phyloP scores from a whole-genome alignment of 1,139 yeast genomes.

The Torulaspora globosa region DNA sequence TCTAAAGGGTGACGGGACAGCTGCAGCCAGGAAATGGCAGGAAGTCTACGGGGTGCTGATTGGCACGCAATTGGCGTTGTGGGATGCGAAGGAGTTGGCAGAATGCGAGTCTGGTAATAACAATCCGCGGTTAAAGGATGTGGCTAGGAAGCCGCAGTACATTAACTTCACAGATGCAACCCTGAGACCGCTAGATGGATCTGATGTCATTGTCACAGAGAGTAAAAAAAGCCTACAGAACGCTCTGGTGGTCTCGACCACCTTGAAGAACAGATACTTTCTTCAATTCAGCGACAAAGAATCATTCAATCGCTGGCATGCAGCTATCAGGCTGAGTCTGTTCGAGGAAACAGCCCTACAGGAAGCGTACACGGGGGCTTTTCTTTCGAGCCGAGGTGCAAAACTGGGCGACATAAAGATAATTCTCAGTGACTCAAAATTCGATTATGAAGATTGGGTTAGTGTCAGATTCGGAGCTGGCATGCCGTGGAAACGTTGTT shows the following conservation, averaged over 20 bases:
- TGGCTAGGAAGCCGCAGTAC: constrained; percentile 72
- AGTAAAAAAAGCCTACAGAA: constrained; percentile 73
- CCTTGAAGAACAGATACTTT: constrained; percentile 79
- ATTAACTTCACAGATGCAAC: constrained; percentile 88
- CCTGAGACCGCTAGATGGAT: constrained; percentile 69
- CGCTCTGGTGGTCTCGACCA: constrained; percentile 83
- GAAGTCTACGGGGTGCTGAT: constrained; percentile 89
- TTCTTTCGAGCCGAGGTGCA: constrained; percentile 83
- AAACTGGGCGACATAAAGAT: constrained; percentile 81
- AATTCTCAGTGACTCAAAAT: constrained; percentile 76
- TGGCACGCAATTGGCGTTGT: constrained; percentile 86
- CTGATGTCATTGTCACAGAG: constrained; percentile 77
- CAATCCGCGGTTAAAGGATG: constrained; percentile 48
- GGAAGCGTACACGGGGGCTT: constrained; percentile 94
- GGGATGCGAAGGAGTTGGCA: constrained; percentile 82
- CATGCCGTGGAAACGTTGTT: constrained; percentile 96
- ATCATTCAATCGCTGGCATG: constrained; percentile 63
- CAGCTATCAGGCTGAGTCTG: constrained; percentile 73
- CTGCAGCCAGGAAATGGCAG: constrained; percentile 77
- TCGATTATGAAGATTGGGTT: constrained; percentile 90
- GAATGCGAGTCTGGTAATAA: constrained; percentile 45
- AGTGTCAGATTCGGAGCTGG: constrained; percentile 93
- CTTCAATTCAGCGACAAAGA: constrained; percentile 65
- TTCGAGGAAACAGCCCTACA: constrained; percentile 80
- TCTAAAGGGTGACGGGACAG: constrained; percentile 77